phyloP scores from a whole-genome alignment of 176 grass and related monocot species.

The Paspalum vaginatum region DNA sequence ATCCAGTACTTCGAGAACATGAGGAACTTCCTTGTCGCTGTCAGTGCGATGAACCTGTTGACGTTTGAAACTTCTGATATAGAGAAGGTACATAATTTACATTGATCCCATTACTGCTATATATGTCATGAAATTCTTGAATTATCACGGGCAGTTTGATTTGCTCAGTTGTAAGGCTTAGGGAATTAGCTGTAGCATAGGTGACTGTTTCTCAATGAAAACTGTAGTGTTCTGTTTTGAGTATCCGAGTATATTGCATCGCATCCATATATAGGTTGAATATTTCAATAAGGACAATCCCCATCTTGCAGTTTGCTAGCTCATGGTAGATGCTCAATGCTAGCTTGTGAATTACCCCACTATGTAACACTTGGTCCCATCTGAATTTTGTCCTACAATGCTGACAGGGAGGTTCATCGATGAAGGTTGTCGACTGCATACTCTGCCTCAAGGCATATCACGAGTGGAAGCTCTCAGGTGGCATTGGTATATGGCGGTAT shows the following conservation, averaged over 20 bases:
- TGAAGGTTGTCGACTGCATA: conserved; percentile 92
- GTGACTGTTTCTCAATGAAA: background rate
- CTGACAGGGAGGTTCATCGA: conserved; percentile 73
- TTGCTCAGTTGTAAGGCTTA: conserved; percentile 1
- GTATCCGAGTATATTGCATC: background rate
- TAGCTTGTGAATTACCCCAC: background rate
- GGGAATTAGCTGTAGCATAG: background rate
- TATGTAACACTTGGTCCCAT: conserved; percentile 5
- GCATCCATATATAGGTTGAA: background rate
- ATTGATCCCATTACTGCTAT: background rate
- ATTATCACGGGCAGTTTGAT: background rate
- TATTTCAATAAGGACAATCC: background rate
- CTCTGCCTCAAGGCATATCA: conserved; percentile 86
- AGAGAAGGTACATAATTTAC: conserved; percentile 54
- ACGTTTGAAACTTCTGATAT: conserved; percentile 83
- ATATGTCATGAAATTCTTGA: background rate
- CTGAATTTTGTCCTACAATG: conserved; percentile 17
- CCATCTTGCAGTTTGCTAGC: background rate
- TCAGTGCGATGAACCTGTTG: conserved; percentile 73
- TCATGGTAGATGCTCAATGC: background rate
- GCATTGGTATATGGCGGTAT: conserved; percentile 85
- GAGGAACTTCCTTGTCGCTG: conserved; percentile 86
- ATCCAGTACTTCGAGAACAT: conserved; percentile 95
- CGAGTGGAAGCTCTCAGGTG: conserved; percentile 82
- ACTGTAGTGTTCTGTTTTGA: background rate